Percentiles rank a stretch among this genome's conserved stretches.
Evolutionary conservation across 1,284 basidiomycete genomes (phyloP).

Genomic region (Marasmius oreades): DNA sequence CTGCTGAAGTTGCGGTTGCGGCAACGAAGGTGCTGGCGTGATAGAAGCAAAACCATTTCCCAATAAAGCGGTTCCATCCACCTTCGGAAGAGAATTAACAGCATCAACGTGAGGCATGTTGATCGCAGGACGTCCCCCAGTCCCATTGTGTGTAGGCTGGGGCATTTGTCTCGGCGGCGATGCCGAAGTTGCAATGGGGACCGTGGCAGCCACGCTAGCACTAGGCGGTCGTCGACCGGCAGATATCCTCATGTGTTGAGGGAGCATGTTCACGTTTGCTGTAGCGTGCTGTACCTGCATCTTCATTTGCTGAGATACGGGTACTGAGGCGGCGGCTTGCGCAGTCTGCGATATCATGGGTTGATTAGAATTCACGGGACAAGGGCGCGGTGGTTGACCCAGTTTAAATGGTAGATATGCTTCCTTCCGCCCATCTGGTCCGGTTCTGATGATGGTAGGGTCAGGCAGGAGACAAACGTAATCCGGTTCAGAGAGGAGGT

Average conservation of each 20-base stretch:
- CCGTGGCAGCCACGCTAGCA: neutral
- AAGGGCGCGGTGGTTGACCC: slow-evolving; percentile 29
- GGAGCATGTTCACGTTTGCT: neutral
- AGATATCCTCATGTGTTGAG: neutral
- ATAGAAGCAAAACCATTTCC: slow-evolving; percentile 32
- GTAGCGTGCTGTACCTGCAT: neutral
- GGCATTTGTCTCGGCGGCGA: slow-evolving; percentile 35
- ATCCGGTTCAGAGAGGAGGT: slow-evolving; percentile 45
- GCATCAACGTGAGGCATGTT: slow-evolving; percentile 40
- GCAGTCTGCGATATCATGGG: slow-evolving; percentile 1
- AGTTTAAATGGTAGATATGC: slow-evolving; percentile 34
- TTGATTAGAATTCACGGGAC: neutral
- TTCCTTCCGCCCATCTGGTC: slow-evolving; percentile 36
- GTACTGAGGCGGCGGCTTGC: neutral
- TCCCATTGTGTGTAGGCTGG: slow-evolving; percentile 31
- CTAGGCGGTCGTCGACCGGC: neutral
- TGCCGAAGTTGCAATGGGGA: slow-evolving; percentile 20
- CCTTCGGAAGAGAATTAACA: slow-evolving; percentile 26
- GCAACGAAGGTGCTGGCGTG: slow-evolving; percentile 14
- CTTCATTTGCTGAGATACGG: slow-evolving; percentile 4
- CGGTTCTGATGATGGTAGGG: slow-evolving; percentile 34
- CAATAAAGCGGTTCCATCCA: slow-evolving; percentile 1
- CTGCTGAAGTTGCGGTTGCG: neutral
- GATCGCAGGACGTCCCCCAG: slow-evolving; percentile 37
- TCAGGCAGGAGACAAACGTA: slow-evolving; percentile 41